Evolutionary conservation across 371 early-diverging fungal genomes (phyloP), one percentile per base, ranked within the genome.

Genomic region (Dichotomocladium elegans): DNA sequence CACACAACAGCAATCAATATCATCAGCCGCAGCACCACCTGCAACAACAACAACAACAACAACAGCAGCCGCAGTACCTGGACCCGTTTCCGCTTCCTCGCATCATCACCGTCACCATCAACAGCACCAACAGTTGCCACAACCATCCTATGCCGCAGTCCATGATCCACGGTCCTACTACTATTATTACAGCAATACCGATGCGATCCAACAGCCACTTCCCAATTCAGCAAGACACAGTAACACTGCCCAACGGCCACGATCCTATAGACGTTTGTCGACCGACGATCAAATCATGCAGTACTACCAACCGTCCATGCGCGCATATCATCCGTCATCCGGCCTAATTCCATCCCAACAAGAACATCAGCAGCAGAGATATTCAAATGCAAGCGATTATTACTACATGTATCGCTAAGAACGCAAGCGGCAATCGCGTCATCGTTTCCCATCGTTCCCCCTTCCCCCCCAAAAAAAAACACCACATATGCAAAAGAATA

Each of bases 361-460:
- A 22, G 29, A 26, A 26, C 26, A 46, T 10, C 46, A 41, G 7
- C 41, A 41, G 41, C 41, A 41, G 15, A 26, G 29, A 27, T 29
- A 44, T 28, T n/a, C n/a, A 3, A 28, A 44, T 44, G 25, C 19
- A 17, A 11, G 31, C 21, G 49, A 48, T 35, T 48, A 48, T 25
- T 48, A 48, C 9, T 48, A 48, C 9, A 48, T 48, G 35, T 48
- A 48, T 31, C 31, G 35, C 7, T 21, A 48, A 48, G 31, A 26
- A 26, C 12, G n/a, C n/a, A n/a, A n/a, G n/a, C n/a, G n/a, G n/a
- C n/a, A n/a, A n/a, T n/a, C n/a, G n/a, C n/a, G n/a, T n/a, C n/a
- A n/a, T n/a, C n/a, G n/a, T n/a, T n/a, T n/a, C n/a, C n/a, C n/a
- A n/a, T n/a, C n/a, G n/a, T n/a, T n/a, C n/a, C n/a, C n/a, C n/a